Conservation (phyloP, 164 flowering plant species). For the Kingdonia uniflora region DNA sequence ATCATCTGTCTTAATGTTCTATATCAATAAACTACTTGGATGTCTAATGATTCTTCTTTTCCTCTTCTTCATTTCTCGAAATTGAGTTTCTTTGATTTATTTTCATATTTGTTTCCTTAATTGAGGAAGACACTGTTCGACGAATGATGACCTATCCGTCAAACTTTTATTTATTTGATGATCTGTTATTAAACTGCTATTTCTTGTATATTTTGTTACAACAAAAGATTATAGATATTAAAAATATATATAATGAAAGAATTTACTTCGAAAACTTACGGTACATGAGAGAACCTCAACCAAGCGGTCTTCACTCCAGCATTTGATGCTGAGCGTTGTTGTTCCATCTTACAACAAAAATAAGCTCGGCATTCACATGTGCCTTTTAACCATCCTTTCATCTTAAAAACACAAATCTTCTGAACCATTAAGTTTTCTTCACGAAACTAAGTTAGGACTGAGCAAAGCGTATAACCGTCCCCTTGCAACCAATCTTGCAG, state of each 20-base stretch:
- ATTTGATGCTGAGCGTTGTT: not conserved
- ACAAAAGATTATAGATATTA: no score
- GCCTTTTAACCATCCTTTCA: no score
- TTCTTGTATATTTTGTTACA: no score
- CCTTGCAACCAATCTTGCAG: no score
- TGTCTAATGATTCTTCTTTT: not conserved
- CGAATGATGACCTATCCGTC: not conserved
- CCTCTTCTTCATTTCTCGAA: no score
- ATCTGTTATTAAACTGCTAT: no score
- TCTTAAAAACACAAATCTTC: not conserved
- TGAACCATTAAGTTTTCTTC: not conserved
- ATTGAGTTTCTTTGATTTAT: no score
- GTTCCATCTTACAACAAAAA: not conserved
- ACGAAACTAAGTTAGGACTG: no score
- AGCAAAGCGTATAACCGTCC: no score
- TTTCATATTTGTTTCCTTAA: not conserved
- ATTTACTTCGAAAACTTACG: constrained; percentile 1
- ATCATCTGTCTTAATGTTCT: constrained; percentile 3
- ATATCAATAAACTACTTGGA: not conserved
- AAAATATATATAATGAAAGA: no score
- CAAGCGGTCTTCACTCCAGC: constrained; percentile 1
- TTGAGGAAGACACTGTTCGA: not conserved
- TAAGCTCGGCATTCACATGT: no score
- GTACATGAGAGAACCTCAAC: not conserved
- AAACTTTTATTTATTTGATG: no score